These are phyloP conservation scores for Rosa chinensis DNA, from an alignment of 306 rosid genomes.

Conservation along the genomic window DNA sequence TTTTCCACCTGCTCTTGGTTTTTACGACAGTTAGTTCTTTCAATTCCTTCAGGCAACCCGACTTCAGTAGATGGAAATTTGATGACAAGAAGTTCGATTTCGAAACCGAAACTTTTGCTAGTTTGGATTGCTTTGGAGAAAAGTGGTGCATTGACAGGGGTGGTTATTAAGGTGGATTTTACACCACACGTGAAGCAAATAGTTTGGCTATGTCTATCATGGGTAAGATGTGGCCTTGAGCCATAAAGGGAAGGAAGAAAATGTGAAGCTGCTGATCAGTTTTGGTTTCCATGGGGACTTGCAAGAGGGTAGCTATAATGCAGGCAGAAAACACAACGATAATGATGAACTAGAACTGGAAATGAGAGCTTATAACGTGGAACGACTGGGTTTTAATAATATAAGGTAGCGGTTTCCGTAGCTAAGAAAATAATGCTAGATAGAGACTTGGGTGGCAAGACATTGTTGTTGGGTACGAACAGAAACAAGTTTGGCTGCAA, in stretches of 20 bases:
- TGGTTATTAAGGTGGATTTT: conserved; percentile 29
- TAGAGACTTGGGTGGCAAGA: conserved; percentile 1
- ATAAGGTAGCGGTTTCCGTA: no score
- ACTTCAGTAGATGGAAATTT: conserved; percentile 7
- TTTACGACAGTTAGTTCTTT: conserved; percentile 7
- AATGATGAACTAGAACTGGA: neutral
- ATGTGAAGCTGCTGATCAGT: conserved; percentile 9
- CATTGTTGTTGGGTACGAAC: neutral
- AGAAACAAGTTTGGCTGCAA: neutral
- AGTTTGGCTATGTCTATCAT: conserved; percentile 24
- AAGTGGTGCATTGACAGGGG: neutral
- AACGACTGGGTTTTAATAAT: neutral
- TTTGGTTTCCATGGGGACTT: conserved; percentile 4
- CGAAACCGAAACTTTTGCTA: neutral
- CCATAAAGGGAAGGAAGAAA: conserved; percentile 13
- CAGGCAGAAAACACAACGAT: neutral
- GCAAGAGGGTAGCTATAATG: neutral
- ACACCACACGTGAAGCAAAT: conserved; percentile 18
- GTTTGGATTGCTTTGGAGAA: conserved; percentile 7
- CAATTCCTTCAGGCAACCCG: conserved; percentile 42
- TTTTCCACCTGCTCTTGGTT: neutral
- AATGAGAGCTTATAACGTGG: neutral
- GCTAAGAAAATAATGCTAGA: no score
- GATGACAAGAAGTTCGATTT: conserved; percentile 1
- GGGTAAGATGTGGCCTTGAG: conserved; percentile 26